Conservation (phyloP, 129 eudicot genomes). For the Flaveria robusta region DNA sequence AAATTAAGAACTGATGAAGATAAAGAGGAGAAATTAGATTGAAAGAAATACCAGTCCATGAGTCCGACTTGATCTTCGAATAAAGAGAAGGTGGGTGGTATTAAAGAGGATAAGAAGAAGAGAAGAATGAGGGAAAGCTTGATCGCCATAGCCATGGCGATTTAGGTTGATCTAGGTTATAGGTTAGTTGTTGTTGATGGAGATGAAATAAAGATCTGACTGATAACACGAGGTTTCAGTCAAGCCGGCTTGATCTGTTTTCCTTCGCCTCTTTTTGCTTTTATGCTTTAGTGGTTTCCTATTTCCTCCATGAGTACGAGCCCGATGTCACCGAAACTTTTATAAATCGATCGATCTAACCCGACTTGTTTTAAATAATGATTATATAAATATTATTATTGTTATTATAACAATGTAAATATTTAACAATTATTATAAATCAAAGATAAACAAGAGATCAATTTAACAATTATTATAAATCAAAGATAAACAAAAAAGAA, state of each 20-base stretch:
- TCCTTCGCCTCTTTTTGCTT: background rate
- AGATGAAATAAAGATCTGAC: background rate
- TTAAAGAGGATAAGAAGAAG: slow-evolving; percentile 35
- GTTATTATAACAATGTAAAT: too few relatives aligned
- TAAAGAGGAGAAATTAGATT: background rate
- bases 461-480: too few relatives aligned
- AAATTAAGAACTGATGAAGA: background rate
- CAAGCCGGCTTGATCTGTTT: background rate
- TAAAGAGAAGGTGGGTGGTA: slow-evolving; percentile 43
- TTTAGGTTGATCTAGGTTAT: slow-evolving; percentile 11
- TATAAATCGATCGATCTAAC: too few relatives aligned
- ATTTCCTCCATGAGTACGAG: too few relatives aligned
- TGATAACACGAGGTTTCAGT: background rate
- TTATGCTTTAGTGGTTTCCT: too few relatives aligned
- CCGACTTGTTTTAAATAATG: too few relatives aligned
- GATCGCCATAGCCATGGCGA: slow-evolving; percentile 80
- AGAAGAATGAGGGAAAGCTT: slow-evolving; percentile 57
- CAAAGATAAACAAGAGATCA: too few relatives aligned
- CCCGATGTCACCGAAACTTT: too few relatives aligned
- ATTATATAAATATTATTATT: too few relatives aligned
- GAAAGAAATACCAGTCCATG: slow-evolving; percentile 66
- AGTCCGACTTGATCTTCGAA: slow-evolving; percentile 97
- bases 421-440: too few relatives aligned
- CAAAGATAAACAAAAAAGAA: too few relatives aligned
- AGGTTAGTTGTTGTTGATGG: background rate